phyloP scores from a whole-genome alignment of 805 yeast genomes.

The Scheffersomyces coipomensis region DNA sequence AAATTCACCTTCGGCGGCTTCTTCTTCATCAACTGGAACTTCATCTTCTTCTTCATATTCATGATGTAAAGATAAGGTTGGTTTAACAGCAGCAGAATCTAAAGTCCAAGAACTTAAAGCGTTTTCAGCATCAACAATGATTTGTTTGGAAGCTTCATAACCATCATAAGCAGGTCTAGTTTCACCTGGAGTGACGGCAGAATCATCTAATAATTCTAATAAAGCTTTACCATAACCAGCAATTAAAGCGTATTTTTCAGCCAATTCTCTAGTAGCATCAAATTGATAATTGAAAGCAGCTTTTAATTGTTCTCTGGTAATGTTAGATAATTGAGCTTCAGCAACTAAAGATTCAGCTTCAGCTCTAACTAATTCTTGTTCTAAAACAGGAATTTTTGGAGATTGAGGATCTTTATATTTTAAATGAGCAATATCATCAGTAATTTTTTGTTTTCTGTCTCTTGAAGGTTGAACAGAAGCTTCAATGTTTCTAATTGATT shows the following conservation, averaged over 20 bases:
- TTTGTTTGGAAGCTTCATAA: constrained; percentile 84
- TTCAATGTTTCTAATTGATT: constrained; percentile 80
- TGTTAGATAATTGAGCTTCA: constrained; percentile 86
- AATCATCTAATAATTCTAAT: constrained; percentile 76
- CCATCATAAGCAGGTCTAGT: constrained; percentile 89
- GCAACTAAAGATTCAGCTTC: constrained; percentile 92
- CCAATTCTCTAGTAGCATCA: constrained; percentile 80
- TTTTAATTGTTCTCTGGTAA: constrained; percentile 83
- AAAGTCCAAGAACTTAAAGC: constrained; percentile 84
- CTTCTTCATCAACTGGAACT: constrained; percentile 50
- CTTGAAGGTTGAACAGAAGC: constrained; percentile 86
- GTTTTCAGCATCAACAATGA: constrained; percentile 80
- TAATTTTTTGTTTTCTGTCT: constrained; percentile 81
- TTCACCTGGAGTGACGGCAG: constrained; percentile 90
- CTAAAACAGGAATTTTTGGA: constrained; percentile 75
- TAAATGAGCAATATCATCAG: constrained; percentile 80
- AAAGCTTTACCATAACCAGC: constrained; percentile 90
- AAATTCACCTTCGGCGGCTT: constrained; percentile 53
- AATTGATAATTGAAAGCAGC: constrained; percentile 83
- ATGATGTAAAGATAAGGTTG: constrained; percentile 70
- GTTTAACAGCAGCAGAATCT: constrained; percentile 78
- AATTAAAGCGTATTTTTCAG: constrained; percentile 81
- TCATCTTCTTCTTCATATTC: constrained; percentile 51
- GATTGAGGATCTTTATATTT: constrained; percentile 85
- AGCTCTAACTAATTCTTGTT: constrained; percentile 87